phyloP scores from a whole-genome alignment of 169 alveolate species.

The Cryptosporidium tyzzeri region DNA sequence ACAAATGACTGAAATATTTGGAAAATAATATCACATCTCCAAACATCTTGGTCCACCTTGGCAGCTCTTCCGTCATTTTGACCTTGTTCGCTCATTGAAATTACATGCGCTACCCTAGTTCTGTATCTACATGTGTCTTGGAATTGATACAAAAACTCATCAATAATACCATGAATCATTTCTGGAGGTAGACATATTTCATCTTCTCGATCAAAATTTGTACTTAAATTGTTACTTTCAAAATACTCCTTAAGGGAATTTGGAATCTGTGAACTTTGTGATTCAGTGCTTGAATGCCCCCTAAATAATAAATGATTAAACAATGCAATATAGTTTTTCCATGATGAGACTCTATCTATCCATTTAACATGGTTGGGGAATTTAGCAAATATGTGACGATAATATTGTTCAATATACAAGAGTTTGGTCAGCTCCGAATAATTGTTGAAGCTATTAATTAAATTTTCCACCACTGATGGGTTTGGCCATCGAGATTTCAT shows the following conservation, averaged over 20 bases:
- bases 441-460: conserved; percentile 23
- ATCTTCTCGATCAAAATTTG: conserved; percentile 10
- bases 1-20: conserved; percentile 44
- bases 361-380: conserved; percentile 67
- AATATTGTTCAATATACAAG: conserved; percentile 47
- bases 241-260: conserved; percentile 32
- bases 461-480: conserved; percentile 33
- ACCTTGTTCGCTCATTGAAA: conserved; percentile 29
- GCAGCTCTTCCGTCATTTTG: conserved; percentile 47
- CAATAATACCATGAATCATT: conserved; percentile 39
- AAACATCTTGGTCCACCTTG: conserved; percentile 52
- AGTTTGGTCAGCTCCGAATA: conserved; percentile 18
- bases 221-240: conserved; percentile 2
- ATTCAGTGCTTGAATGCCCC: not conserved
- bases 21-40: conserved; percentile 73
- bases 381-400: conserved; percentile 74
- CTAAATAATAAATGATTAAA: conserved; percentile 21
- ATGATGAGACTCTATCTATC: conserved; percentile 69
- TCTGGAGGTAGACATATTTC: conserved; percentile 53
- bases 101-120: conserved; percentile 30
- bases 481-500: conserved; percentile 70
- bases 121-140: conserved; percentile 73
- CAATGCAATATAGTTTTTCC: conserved; percentile 53
- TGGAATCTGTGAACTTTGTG: conserved; percentile 7
- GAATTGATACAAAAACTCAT: conserved; percentile 69